phyloP scores from a whole-genome alignment of 2,329 filamentous ascomycete genomes.

The Metarhizium brunneum region DNA sequence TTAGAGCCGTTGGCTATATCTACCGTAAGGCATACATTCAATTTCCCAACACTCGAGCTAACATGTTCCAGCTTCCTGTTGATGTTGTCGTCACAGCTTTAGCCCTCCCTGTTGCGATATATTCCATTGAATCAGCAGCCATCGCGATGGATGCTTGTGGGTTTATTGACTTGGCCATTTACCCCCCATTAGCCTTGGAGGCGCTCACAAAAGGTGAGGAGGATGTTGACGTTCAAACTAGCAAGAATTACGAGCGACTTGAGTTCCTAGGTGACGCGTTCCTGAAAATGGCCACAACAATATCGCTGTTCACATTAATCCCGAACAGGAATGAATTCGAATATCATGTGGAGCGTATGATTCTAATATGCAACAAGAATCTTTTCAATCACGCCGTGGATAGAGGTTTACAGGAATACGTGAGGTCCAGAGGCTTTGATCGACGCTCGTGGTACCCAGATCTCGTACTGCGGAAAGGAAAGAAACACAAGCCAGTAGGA shows the following conservation, averaged over 20 bases:
- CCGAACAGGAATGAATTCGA: conserved; percentile 75
- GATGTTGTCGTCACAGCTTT: conserved; percentile 64
- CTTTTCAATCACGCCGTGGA: conserved; percentile 68
- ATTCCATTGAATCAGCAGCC: conserved; percentile 71
- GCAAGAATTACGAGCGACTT: conserved; percentile 86
- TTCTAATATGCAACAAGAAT: conserved; percentile 84
- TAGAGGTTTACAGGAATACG: conserved; percentile 58
- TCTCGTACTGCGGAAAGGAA: conserved; percentile 64
- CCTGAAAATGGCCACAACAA: conserved; percentile 90
- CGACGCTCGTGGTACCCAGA: conserved; percentile 84
- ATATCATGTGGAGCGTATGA: conserved; percentile 85
- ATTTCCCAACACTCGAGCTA: conserved; percentile 5
- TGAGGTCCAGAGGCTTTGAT: conserved; percentile 76
- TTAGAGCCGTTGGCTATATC: conserved; percentile 72
- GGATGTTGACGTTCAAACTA: conserved; percentile 64
- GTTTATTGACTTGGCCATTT: conserved; percentile 54
- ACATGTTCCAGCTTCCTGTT: conserved; percentile 48
- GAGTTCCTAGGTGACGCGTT: conserved; percentile 93
- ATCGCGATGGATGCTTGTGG: conserved; percentile 69
- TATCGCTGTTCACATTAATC: conserved; percentile 69
- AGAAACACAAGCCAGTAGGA: conserved; percentile 34
- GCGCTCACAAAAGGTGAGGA: conserved; percentile 76
- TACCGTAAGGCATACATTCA: conserved; percentile 41
- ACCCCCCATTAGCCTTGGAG: conserved; percentile 66
- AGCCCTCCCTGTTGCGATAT: conserved; percentile 74